Percentiles rank a stretch among this genome's conserved stretches.
These are phyloP conservation scores for Microsporum ferrugineum DNA, from an alignment of 2,329 filamentous ascomycete genomes.

Conservation along the genomic window DNA sequence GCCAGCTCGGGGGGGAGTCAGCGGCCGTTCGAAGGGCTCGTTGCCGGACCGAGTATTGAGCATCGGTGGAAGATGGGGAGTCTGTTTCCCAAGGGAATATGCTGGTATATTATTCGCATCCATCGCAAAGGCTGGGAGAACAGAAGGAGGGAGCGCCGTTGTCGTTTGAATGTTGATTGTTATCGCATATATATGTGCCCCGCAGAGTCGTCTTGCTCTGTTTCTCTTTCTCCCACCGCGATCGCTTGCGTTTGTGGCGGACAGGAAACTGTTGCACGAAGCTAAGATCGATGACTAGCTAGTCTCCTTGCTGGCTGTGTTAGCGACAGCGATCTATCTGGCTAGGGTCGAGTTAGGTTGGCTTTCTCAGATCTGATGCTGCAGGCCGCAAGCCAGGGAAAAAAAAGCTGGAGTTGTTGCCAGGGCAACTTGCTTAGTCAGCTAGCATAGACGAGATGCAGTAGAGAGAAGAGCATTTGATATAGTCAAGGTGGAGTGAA, in stretches of 20 bases:
- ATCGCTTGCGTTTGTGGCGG: not conserved
- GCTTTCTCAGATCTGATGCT: not conserved
- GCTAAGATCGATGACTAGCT: not conserved
- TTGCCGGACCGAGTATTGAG: slow-evolving; percentile 40
- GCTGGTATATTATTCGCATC: slow-evolving; percentile 26
- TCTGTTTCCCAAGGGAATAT: slow-evolving; percentile 24
- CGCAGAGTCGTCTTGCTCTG: not conserved
- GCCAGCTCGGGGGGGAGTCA: slow-evolving; percentile 33
- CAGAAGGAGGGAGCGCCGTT: not conserved
- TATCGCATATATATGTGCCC: not conserved
- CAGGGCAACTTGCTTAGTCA: slow-evolving; percentile 4
- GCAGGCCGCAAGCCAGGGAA: not conserved
- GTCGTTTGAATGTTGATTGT: not conserved
- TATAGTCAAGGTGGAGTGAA: too few relatives aligned
- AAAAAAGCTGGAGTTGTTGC: not conserved
- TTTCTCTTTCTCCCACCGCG: not conserved
- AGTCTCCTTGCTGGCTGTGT: not conserved
- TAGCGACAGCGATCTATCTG: slow-evolving; percentile 1
- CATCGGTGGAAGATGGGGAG: slow-evolving; percentile 38
- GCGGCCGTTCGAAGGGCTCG: slow-evolving; percentile 37
- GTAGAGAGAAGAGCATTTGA: not conserved
- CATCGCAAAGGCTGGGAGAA: slow-evolving; percentile 18
- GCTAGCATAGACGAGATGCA: not conserved
- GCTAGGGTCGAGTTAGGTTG: not conserved
- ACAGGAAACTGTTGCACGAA: not conserved